Percentiles rank a stretch among this genome's conserved stretches.
These are phyloP conservation scores for Solanum pimpinellifolium DNA, from an alignment of 257 asterid species.

Conservation along the genomic window DNA sequence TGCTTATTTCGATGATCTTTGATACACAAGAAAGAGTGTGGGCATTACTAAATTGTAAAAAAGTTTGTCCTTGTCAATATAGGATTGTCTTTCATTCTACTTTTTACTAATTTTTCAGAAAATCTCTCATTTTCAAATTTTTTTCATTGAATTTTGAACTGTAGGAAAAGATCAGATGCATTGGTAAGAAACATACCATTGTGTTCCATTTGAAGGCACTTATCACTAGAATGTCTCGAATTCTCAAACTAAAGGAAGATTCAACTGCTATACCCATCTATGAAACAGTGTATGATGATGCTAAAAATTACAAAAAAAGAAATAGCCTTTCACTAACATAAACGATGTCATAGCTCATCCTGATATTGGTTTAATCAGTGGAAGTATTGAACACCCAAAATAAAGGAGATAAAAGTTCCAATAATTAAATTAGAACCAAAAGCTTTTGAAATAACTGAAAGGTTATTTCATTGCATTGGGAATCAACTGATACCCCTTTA, in stretches of 20 bases:
- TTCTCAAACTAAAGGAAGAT: not conserved
- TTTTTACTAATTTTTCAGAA: not conserved
- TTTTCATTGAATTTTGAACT: not conserved
- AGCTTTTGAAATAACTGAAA: not conserved
- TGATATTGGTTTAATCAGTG: not conserved
- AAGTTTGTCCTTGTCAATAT: not conserved
- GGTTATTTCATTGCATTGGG: not conserved
- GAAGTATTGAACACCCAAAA: not conserved
- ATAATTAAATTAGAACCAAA: not conserved
- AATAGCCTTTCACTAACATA: not conserved
- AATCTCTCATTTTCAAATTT: not conserved
- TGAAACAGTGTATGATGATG: not conserved
- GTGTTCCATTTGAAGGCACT: not conserved
- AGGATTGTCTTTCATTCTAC: not conserved
- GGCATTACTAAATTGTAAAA: not conserved
- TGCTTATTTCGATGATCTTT: not conserved
- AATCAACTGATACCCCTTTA: conserved; percentile 44
- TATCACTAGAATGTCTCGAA: not conserved
- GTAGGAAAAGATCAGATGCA: not conserved
- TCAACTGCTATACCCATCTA: not conserved
- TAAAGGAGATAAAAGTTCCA: not conserved
- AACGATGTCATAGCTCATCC: not conserved
- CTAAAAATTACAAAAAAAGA: not conserved
- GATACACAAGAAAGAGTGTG: not conserved
- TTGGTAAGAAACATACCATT: not conserved